A percentile compares a stretch with the other conserved stretches of the same genome.
These are phyloP conservation scores for Saccharomycopsis olivae DNA, from an alignment of 805 yeast genomes.

Conservation along the genomic window DNA sequence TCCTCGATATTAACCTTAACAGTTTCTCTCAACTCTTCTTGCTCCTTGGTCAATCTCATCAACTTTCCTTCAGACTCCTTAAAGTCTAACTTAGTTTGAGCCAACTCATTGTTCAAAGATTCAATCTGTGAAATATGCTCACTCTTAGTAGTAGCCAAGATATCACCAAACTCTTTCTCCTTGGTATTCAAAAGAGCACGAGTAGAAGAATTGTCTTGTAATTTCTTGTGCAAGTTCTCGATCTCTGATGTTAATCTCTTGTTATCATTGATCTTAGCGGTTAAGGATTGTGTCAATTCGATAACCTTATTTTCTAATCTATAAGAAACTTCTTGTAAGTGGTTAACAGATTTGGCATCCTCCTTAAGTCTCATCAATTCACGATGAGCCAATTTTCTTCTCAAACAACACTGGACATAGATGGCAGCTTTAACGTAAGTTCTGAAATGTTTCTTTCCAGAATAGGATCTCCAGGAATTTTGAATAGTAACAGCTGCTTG, in stretches of 20 bases:
- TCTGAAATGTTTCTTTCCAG: slow-evolving; percentile 44
- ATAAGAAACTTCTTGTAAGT: slow-evolving; percentile 83
- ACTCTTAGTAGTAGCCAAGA: slow-evolving; percentile 32
- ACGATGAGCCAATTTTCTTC: slow-evolving; percentile 64
- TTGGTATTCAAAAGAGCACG: slow-evolving; percentile 45
- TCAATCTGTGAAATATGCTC: slow-evolving; percentile 41
- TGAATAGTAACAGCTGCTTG: slow-evolving; percentile 67
- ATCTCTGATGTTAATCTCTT: slow-evolving; percentile 58
- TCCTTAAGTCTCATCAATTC: slow-evolving; percentile 54
- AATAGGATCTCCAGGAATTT: slow-evolving; percentile 56
- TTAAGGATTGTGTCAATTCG: slow-evolving; percentile 77
- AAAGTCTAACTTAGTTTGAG: slow-evolving; percentile 43
- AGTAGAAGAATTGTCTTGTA: slow-evolving; percentile 43
- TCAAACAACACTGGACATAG: slow-evolving; percentile 62
- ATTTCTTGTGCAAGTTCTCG: slow-evolving; percentile 34
- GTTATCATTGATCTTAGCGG: slow-evolving; percentile 74
- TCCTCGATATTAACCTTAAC: slow-evolving; percentile 52
- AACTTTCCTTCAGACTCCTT: slow-evolving; percentile 48
- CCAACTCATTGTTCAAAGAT: slow-evolving; percentile 44
- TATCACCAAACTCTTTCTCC: slow-evolving; percentile 42
- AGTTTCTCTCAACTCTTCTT: slow-evolving; percentile 52
- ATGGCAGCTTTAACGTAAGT: slow-evolving; percentile 45
- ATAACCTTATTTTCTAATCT: slow-evolving; percentile 95
- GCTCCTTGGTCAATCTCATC: slow-evolving; percentile 48
- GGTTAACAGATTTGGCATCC: slow-evolving; percentile 91